A percentile compares a stretch with the other conserved stretches of the same genome.
Conservation (phyloP, 805 yeast species). For the Metschnikowia borealis region DNA sequence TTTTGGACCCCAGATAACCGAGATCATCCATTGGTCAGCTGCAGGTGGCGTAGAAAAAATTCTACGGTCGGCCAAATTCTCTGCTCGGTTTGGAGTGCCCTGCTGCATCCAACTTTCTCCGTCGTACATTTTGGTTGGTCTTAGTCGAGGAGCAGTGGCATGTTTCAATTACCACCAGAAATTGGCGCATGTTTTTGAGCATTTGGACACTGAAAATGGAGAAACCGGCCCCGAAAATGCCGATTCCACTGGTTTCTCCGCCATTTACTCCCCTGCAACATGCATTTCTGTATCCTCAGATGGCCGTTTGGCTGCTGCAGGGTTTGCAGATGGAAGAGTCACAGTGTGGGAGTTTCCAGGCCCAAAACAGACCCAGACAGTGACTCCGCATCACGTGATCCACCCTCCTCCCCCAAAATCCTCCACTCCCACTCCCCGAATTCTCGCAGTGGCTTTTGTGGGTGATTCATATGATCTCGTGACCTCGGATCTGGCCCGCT, state of each 20-base stretch:
- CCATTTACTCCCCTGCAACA: no score
- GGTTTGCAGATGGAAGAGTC: conserved; percentile 62
- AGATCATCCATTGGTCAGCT: conserved; percentile 25
- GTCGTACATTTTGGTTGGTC: conserved; percentile 58
- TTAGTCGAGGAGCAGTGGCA: conserved; percentile 59
- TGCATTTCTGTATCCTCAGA: conserved; percentile 61
- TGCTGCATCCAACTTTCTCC: conserved; percentile 24
- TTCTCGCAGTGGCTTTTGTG: conserved; percentile 21
- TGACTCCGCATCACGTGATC: conserved; percentile 14
- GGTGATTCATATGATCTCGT: conserved; percentile 29
- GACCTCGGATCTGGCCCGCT: conserved; percentile 29
- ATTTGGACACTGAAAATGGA: background rate
- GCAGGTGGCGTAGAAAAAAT: conserved; percentile 18
- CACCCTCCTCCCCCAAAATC: background rate
- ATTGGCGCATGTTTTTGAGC: conserved; percentile 39
- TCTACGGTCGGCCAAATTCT: conserved; percentile 23
- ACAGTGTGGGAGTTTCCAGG: conserved; percentile 57
- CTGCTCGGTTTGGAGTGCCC: conserved; percentile 22
- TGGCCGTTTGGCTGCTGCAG: conserved; percentile 65
- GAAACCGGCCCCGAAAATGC: background rate
- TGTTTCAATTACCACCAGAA: conserved; percentile 69
- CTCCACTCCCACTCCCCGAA: no score
- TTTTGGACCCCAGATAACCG: background rate
- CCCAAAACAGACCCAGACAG: background rate
- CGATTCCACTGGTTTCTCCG: background rate